Percentiles rank a stretch among this genome's conserved stretches.
Evolutionary conservation across 768 basidiomycete genomes (phyloP).

Genomic region (Boletus rex-veris): DNA sequence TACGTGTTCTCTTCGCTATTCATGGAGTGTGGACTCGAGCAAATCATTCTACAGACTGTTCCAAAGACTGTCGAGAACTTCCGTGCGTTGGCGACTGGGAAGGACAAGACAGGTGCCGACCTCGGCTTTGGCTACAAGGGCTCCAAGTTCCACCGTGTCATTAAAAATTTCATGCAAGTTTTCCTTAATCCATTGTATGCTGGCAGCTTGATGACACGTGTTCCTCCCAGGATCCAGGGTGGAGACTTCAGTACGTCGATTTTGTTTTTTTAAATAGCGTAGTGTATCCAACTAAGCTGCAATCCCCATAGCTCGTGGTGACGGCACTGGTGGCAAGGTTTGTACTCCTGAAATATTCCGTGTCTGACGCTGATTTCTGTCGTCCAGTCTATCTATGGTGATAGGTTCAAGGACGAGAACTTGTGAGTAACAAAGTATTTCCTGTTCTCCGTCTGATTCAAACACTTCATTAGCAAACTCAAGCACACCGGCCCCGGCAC

Average conservation of each 20-base stretch:
- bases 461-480: constrained; percentile 67
- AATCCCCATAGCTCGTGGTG: constrained; percentile 61
- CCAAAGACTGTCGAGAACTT: constrained; percentile 98
- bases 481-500: constrained; percentile 85
- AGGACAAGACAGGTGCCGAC: constrained; percentile 58
- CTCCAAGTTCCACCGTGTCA: constrained; percentile 94
- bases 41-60: constrained; percentile 57
- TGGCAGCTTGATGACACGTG: not conserved
- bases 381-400: constrained; percentile 81
- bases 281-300: constrained; percentile 10
- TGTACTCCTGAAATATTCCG: constrained; percentile 2
- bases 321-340: constrained; percentile 91
- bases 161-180: constrained; percentile 85
- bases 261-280: not conserved
- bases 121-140: constrained; percentile 92
- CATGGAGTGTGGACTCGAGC: not conserved
- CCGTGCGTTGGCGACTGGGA: constrained; percentile 85
- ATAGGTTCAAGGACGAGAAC: constrained; percentile 92
- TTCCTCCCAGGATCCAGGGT: constrained; percentile 79
- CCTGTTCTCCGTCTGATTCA: not conserved
- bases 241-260: constrained; percentile 88
- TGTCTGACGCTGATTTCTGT: constrained; percentile 1
- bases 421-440: constrained; percentile 52
- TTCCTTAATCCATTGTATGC: not conserved
- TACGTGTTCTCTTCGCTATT: constrained; percentile 32